Evolutionary conservation across 108 stramenopile species (phyloP).

Genomic region (Mediolabrus comicus): DNA sequence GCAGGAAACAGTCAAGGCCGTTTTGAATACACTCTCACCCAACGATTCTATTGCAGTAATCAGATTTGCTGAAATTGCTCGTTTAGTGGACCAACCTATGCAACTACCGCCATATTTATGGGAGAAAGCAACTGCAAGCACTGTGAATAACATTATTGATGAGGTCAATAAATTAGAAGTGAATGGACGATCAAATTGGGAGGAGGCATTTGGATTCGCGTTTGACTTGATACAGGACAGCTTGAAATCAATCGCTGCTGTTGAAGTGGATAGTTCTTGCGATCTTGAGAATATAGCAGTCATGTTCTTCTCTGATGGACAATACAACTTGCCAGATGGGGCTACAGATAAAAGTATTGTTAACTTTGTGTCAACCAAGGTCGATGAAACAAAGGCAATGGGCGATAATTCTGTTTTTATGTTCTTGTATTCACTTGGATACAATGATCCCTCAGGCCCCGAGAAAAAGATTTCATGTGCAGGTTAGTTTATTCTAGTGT

Average conservation of each 20-base stretch:
- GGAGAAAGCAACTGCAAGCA: slow-evolving; percentile 13
- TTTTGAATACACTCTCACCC: slow-evolving; percentile 12
- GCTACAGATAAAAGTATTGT: slow-evolving; percentile 13
- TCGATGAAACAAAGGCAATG: not conserved
- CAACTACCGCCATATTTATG: slow-evolving; percentile 20
- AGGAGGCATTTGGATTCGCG: slow-evolving; percentile 17
- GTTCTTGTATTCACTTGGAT: slow-evolving; percentile 29
- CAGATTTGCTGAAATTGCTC: slow-evolving; percentile 22
- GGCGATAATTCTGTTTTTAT: slow-evolving; percentile 16
- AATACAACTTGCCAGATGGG: slow-evolving; percentile 24
- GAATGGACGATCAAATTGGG: slow-evolving; percentile 27
- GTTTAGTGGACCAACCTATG: not conserved
- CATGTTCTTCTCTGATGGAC: slow-evolving; percentile 40
- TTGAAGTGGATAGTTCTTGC: slow-evolving; percentile 6
- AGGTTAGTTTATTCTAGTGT: not conserved
- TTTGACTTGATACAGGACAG: slow-evolving; percentile 30
- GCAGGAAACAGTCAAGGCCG: slow-evolving; percentile 15
- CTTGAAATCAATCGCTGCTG: not conserved
- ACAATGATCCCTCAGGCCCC: slow-evolving; percentile 11
- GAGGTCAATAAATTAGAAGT: slow-evolving; percentile 13
- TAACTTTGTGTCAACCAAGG: slow-evolving; percentile 11
- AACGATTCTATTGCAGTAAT: slow-evolving; percentile 30
- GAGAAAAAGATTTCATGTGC: slow-evolving; percentile 33
- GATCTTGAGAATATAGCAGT: slow-evolving; percentile 41
- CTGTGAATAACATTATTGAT: slow-evolving; percentile 19